Percentiles rank a stretch among this genome's conserved stretches.
These are phyloP conservation scores for Diplotaxis tenuifolia DNA, from an alignment of 345 rosid genomes.

Conservation along the genomic window DNA sequence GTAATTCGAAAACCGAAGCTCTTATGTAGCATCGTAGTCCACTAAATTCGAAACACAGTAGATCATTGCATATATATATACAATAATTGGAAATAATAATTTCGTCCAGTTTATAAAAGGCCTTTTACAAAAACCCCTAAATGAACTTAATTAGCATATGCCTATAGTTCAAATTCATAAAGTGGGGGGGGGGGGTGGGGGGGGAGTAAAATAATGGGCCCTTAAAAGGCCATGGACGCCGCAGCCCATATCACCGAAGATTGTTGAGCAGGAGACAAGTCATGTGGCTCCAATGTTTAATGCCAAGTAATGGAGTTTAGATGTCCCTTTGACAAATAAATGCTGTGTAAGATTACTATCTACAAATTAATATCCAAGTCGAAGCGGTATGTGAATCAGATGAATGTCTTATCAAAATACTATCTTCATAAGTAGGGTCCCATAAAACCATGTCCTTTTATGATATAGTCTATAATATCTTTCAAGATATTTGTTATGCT, in stretches of 20 bases:
- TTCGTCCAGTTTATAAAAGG: neutral
- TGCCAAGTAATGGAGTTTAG: conserved; percentile 5
- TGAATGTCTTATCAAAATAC: conserved; percentile 8
- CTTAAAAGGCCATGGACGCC: conserved; percentile 10
- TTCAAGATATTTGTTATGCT: neutral
- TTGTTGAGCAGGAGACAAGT: conserved; percentile 13
- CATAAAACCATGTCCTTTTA: conserved; percentile 9
- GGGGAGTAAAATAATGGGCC: neutral
- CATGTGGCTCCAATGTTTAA: conserved; percentile 18
- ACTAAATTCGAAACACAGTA: neutral
- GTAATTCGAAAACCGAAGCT: neutral
- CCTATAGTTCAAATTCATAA: neutral
- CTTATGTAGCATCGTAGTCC: neutral
- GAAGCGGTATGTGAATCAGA: conserved; percentile 2
- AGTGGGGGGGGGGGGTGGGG: neutral
- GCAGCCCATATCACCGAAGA: neutral
- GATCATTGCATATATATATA: neutral
- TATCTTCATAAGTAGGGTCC: conserved; percentile 29
- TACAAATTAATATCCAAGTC: neutral
- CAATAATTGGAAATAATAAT: neutral
- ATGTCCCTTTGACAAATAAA: conserved; percentile 19
- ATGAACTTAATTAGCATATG: neutral
- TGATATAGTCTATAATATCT: neutral
- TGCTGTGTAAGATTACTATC: neutral
- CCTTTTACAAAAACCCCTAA: neutral